A percentile compares a stretch with the other conserved stretches of the same genome.
Evolutionary conservation across 2,329 filamentous ascomycete species (phyloP).

Genomic region (Colletotrichum gigasporum): DNA sequence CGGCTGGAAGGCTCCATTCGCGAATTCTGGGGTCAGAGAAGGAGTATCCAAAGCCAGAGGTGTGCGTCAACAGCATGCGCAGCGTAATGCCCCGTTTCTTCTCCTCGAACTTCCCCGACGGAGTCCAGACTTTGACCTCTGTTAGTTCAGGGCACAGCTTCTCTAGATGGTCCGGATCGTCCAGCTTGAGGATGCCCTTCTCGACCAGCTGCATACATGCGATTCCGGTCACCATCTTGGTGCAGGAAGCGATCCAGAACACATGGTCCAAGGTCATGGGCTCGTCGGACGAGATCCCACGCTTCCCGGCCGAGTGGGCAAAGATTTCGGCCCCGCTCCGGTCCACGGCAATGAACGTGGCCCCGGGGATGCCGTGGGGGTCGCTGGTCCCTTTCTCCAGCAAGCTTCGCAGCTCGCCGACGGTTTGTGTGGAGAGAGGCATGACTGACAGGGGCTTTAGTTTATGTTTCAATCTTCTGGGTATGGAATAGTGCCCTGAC

Average conservation of each 20-base stretch:
- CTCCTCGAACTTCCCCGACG: constrained; percentile 47
- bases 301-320: constrained; percentile 57
- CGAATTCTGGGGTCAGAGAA: constrained; percentile 61
- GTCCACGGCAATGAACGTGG: constrained; percentile 56
- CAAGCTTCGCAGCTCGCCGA: constrained; percentile 33
- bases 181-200: constrained; percentile 55
- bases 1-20: constrained; percentile 57
- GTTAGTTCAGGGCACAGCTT: constrained; percentile 59
- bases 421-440: constrained; percentile 16
- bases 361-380: constrained; percentile 52
- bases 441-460: background rate
- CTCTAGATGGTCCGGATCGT: constrained; percentile 57
- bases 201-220: constrained; percentile 68
- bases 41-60: constrained; percentile 65
- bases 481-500: background rate
- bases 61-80: constrained; percentile 66
- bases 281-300: constrained; percentile 52
- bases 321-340: constrained; percentile 58
- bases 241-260: constrained; percentile 69
- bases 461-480: background rate
- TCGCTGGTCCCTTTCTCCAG: constrained; percentile 49
- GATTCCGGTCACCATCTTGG: constrained; percentile 63
- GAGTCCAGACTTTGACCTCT: constrained; percentile 53
- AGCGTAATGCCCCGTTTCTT: constrained; percentile 63
- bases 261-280: constrained; percentile 68